A percentile compares a stretch with the other conserved stretches of the same genome.
These are phyloP conservation scores for Colletotrichum liriopes DNA, from an alignment of 2,329 filamentous ascomycete genomes.

Conservation along the genomic window DNA sequence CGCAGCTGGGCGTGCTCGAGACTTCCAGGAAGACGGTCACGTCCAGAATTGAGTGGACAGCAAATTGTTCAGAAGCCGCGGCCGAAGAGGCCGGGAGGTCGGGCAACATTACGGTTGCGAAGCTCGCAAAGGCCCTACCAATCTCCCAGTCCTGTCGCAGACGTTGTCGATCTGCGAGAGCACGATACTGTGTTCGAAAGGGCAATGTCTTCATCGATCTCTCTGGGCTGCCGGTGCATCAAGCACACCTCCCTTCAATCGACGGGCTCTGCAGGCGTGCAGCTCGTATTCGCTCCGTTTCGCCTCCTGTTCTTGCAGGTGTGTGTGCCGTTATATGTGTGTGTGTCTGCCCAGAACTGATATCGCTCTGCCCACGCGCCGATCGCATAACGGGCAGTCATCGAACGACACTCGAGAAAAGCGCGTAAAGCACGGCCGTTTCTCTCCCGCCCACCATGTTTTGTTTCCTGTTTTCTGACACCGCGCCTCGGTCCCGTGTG, in stretches of 20 bases:
- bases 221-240: not conserved
- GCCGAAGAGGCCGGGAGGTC: not conserved
- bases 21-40: not conserved
- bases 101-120: not conserved
- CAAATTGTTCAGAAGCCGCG: not conserved
- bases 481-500: not conserved
- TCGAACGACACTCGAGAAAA: not conserved
- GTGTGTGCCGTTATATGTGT: not conserved
- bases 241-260: not conserved
- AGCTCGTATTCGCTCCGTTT: conserved; percentile 29
- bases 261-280: conserved; percentile 19
- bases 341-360: conserved; percentile 4
- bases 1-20: not conserved
- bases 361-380: conserved; percentile 10
- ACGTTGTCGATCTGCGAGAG: not conserved
- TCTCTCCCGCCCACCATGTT: not conserved
- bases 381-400: conserved; percentile 11
- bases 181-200: not conserved
- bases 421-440: not conserved
- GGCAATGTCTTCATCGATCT: not conserved
- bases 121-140: not conserved
- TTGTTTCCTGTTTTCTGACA: not conserved
- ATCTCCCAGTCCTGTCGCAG: not conserved
- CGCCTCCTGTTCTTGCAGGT: not conserved
- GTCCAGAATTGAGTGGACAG: not conserved